phyloP scores from a whole-genome alignment of 1,284 basidiomycete species.

The Trametes polyzona region DNA sequence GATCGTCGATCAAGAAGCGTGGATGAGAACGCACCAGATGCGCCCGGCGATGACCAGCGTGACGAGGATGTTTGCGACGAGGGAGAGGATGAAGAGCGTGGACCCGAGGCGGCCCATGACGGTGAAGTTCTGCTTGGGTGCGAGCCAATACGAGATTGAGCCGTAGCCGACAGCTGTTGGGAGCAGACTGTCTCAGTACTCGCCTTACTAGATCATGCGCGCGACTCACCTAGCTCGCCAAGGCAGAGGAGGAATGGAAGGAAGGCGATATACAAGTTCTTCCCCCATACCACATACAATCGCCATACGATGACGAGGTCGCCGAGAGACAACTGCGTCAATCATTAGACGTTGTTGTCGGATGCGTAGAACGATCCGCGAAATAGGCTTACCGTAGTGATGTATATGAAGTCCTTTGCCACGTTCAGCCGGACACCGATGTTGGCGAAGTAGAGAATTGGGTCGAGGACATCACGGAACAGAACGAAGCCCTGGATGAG shows the following conservation, averaged over 20 bases:
- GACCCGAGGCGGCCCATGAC: slow-evolving; percentile 1
- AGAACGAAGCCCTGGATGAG: slow-evolving; percentile 12
- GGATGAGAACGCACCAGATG: slow-evolving; percentile 4
- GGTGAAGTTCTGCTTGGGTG: background rate
- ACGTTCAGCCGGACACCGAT: slow-evolving; percentile 7
- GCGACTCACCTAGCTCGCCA: slow-evolving; percentile 1
- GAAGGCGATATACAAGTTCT: slow-evolving; percentile 21
- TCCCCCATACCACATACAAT: slow-evolving; percentile 30
- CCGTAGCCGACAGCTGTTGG: slow-evolving; percentile 4
- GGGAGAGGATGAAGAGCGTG: slow-evolving; percentile 4
- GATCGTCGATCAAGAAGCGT: background rate
- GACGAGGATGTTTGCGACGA: slow-evolving; percentile 14
- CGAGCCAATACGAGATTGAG: slow-evolving; percentile 1
- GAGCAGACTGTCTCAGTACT: background rate
- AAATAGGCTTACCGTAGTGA: slow-evolving; percentile 6
- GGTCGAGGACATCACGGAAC: slow-evolving; percentile 2
- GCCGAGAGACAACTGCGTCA: slow-evolving; percentile 20
- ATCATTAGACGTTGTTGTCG: background rate
- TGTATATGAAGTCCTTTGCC: slow-evolving; percentile 13
- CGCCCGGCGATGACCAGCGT: slow-evolving; percentile 8
- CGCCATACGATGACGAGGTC: slow-evolving; percentile 30
- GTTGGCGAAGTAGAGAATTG: slow-evolving; percentile 7
- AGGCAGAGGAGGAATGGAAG: slow-evolving; percentile 18
- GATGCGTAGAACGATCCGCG: background rate
- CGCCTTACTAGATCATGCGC: background rate